Percentiles rank a stretch among this genome's conserved stretches.
These are phyloP conservation scores for Rhizoclosmatium sp. DNA, from an alignment of 192 early-diverging fungal genomes.

Conservation along the genomic window DNA sequence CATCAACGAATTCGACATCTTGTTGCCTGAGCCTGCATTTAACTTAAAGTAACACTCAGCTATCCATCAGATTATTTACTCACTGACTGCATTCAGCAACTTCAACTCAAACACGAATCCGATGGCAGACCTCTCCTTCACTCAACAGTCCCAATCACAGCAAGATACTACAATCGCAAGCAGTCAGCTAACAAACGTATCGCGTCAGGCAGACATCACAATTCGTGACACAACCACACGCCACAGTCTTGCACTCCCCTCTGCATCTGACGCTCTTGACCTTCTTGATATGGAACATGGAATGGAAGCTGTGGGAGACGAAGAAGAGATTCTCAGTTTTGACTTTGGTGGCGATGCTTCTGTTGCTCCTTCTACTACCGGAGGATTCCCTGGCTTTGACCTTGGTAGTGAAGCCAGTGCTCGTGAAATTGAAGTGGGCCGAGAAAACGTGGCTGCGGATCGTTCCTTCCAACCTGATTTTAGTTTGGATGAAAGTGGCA, in stretches of 20 bases:
- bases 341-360: conserved; percentile 19
- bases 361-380: not conserved
- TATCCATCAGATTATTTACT: not conserved
- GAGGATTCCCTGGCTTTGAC: not conserved
- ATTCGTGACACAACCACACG: conserved; percentile 44
- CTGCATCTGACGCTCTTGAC: not conserved
- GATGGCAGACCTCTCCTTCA: not conserved
- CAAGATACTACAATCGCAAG: conserved; percentile 16
- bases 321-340: conserved; percentile 52
- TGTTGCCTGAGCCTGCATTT: conserved; percentile 77
- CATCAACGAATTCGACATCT: conserved; percentile 91
- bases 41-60: conserved; percentile 37
- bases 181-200: conserved; percentile 53
- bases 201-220: conserved; percentile 77
- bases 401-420: conserved; percentile 6
- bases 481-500: not conserved
- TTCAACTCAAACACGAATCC: not conserved
- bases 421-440: conserved; percentile 66
- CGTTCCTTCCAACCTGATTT: not conserved
- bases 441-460: conserved; percentile 47
- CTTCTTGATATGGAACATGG: conserved; percentile 31
- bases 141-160: not conserved
- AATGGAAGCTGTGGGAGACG: conserved; percentile 22
- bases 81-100: not conserved
- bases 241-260: not conserved